Percentiles rank a stretch among this genome's conserved stretches.
phyloP scores from a whole-genome alignment of 257 asterid genomes.

The Linaria vulgaris region DNA sequence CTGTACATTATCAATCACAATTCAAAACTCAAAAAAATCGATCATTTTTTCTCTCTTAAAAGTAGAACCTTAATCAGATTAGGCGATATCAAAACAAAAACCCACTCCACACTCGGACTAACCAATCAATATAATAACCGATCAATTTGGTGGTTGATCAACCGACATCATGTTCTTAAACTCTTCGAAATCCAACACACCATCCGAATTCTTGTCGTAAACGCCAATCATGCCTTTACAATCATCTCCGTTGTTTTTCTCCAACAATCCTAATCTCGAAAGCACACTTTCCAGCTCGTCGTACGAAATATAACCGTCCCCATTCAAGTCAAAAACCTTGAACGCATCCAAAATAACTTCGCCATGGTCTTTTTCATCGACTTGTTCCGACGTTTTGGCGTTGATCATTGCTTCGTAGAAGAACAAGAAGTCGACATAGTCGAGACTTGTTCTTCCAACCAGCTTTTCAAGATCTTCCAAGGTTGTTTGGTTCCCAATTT shows the following conservation, averaged over 20 bases:
- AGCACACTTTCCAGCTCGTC: conserved; percentile 50
- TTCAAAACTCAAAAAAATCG: too few relatives aligned
- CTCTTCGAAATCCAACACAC: conserved; percentile 65
- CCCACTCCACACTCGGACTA: too few relatives aligned
- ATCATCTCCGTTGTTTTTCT: conserved; percentile 33
- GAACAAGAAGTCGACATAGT: conserved; percentile 41
- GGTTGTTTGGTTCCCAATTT: conserved; percentile 29
- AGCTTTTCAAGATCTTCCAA: conserved; percentile 46
- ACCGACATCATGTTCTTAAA: conserved; percentile 77
- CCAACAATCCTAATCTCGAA: conserved; percentile 42
- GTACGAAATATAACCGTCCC: conserved; percentile 55
- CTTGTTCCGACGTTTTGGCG: conserved; percentile 15
- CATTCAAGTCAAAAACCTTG: conserved; percentile 44
- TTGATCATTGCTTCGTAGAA: conserved; percentile 39
- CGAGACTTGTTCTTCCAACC: conserved; percentile 36
- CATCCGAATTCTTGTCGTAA: conserved; percentile 65
- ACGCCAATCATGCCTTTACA: conserved; percentile 53
- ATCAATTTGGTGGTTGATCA: too few relatives aligned
- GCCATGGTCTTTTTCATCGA: conserved; percentile 5
- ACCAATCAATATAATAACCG: too few relatives aligned
- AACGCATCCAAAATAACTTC: conserved; percentile 45
- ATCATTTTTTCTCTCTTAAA: too few relatives aligned
- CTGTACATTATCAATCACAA: too few relatives aligned
- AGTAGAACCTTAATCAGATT: too few relatives aligned
- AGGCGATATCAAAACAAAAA: too few relatives aligned